phyloP scores from a whole-genome alignment of 1,139 yeast species.

The Debaryomyces sp. region DNA sequence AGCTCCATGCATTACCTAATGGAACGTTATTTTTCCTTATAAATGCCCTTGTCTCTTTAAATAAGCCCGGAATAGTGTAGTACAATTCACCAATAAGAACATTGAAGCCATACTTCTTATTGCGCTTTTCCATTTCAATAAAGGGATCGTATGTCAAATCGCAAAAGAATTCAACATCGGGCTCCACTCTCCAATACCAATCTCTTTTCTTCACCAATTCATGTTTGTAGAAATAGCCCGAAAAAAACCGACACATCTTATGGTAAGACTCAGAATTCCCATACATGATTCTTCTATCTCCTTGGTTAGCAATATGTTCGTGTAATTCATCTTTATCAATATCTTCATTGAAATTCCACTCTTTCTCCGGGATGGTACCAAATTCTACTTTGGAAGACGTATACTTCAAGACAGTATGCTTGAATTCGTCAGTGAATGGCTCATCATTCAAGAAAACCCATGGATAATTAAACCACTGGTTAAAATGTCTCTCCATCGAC shows the following conservation, averaged over 20 bases:
- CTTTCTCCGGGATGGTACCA: slow-evolving; percentile 62
- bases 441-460: slow-evolving; percentile 86
- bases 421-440: slow-evolving; percentile 67
- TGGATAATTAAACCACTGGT: slow-evolving; percentile 89
- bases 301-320: slow-evolving; percentile 68
- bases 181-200: slow-evolving; percentile 97
- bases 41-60: slow-evolving; percentile 68
- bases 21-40: slow-evolving; percentile 47
- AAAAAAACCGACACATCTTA: slow-evolving; percentile 68
- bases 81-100: slow-evolving; percentile 73
- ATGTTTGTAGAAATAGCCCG: slow-evolving; percentile 79
- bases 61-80: slow-evolving; percentile 79
- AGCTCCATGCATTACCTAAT: slow-evolving; percentile 60
- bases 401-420: slow-evolving; percentile 45
- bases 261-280: slow-evolving; percentile 81
- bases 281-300: slow-evolving; percentile 79
- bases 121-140: slow-evolving; percentile 66
- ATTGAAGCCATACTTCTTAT: slow-evolving; percentile 83
- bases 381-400: slow-evolving; percentile 66
- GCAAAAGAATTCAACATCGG: slow-evolving; percentile 85
- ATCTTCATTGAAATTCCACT: slow-evolving; percentile 62
- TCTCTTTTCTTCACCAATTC: slow-evolving; percentile 66
- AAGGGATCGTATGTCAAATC: slow-evolving; percentile 93
- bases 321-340: slow-evolving; percentile 37
- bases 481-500: slow-evolving; percentile 81